Conservation (phyloP, 257 asterid genomes). For the Solanum verrucosum region DNA sequence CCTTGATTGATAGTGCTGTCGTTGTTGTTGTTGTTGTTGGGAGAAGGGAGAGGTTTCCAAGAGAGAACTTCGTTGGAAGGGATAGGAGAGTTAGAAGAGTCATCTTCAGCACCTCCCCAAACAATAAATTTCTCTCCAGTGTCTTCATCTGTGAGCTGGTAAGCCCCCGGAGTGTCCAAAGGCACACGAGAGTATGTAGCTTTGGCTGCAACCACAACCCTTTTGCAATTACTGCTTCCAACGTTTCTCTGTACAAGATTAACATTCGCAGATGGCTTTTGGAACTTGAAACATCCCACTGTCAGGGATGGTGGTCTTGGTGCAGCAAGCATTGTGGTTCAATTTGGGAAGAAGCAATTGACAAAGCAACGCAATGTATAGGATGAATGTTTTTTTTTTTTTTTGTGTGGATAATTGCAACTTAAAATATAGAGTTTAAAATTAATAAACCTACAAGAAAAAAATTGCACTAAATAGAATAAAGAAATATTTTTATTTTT, state of each 20-base stretch:
- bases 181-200: slow-evolving; percentile 17
- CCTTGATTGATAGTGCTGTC: background rate
- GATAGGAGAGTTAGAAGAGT: slow-evolving; percentile 10
- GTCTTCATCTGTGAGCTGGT: slow-evolving; percentile 28
- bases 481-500: too few species aligned
- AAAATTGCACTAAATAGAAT: too few species aligned
- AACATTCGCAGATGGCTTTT: background rate
- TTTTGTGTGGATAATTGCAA: background rate
- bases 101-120: slow-evolving; percentile 32
- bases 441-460: too few species aligned
- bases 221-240: background rate
- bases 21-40: background rate
- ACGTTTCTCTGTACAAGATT: background rate
- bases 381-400: background rate
- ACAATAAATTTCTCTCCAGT: slow-evolving; percentile 30
- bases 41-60: slow-evolving; percentile 16
- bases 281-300: background rate
- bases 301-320: background rate
- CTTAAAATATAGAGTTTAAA: background rate
- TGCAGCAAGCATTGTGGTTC: background rate
- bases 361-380: background rate
- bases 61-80: slow-evolving; percentile 19
- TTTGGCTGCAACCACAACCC: background rate
- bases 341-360: background rate
- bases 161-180: slow-evolving; percentile 34